A percentile compares a stretch with the other conserved stretches of the same genome.
Conservation (phyloP, 2,329 filamentous ascomycete genomes). For the Fusarium longipes region DNA sequence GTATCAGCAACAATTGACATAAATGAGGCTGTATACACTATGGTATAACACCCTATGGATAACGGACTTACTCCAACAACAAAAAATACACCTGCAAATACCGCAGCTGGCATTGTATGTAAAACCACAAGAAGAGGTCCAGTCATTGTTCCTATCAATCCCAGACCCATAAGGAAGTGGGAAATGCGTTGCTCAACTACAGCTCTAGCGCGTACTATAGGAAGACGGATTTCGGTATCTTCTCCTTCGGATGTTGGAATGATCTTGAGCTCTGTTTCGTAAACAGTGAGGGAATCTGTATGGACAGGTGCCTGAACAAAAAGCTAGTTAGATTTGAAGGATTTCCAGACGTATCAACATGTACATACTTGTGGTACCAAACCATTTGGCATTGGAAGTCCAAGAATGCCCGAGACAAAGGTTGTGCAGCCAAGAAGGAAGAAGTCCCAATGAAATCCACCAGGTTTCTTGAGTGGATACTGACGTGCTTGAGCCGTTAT, state of each 20-base stretch:
- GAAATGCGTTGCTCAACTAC: conserved; percentile 8
- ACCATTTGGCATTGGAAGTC: neutral
- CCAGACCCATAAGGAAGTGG: conserved; percentile 1
- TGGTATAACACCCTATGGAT: fast-evolving
- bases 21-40: neutral
- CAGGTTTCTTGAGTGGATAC: conserved; percentile 2
- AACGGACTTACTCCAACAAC: neutral
- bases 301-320: neutral
- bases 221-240: neutral
- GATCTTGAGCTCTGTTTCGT: neutral
- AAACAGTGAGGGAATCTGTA: neutral
- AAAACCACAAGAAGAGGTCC: conserved; percentile 1
- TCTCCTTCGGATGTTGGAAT: neutral
- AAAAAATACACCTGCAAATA: conserved; percentile 5
- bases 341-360: fast-evolving
- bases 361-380: neutral
- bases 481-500: conserved; percentile 4
- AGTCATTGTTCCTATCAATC: conserved; percentile 3
- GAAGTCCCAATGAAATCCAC: conserved; percentile 10
- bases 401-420: conserved; percentile 1
- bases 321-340: fast-evolving
- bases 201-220: neutral
- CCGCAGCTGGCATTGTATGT: neutral
- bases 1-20: neutral
- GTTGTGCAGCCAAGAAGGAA: conserved; percentile 1